phyloP scores from a whole-genome alignment of 352 stramenopile species.

The Pythium pectinolyticum region DNA sequence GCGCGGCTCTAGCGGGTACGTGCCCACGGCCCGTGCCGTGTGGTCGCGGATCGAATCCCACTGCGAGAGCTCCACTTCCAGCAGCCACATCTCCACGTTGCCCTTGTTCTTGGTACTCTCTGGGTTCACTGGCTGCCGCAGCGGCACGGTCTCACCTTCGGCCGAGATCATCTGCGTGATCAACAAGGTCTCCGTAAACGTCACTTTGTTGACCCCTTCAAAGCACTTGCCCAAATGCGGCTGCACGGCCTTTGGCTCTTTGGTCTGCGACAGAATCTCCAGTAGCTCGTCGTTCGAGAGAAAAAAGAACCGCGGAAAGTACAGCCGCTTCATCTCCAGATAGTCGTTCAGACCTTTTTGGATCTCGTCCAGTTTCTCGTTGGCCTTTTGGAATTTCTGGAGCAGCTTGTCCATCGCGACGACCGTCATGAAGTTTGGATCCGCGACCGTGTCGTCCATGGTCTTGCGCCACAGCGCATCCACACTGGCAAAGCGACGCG shows the following conservation, averaged over 20 bases:
- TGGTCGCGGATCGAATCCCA: slow-evolving; percentile 92
- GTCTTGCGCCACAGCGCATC: slow-evolving; percentile 91
- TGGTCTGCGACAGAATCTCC: slow-evolving; percentile 94
- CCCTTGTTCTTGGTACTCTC: slow-evolving; percentile 93
- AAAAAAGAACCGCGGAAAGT: slow-evolving; percentile 95
- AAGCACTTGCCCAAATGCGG: slow-evolving; percentile 90
- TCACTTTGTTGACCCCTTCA: slow-evolving; percentile 91
- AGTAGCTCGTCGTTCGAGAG: slow-evolving; percentile 94
- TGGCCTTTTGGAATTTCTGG: slow-evolving; percentile 91
- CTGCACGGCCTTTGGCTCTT: slow-evolving; percentile 91
- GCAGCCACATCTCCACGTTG: slow-evolving; percentile 94
- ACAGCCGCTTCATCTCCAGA: slow-evolving; percentile 82
- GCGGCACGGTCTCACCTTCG: slow-evolving; percentile 89
- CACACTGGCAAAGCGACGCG: slow-evolving; percentile 85
- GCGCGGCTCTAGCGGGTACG: slow-evolving; percentile 78
- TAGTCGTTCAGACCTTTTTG: slow-evolving; percentile 91
- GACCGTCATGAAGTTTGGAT: slow-evolving; percentile 90
- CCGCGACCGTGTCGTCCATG: slow-evolving; percentile 88
- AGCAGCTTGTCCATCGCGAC: slow-evolving; percentile 89
- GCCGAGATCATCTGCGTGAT: slow-evolving; percentile 95
- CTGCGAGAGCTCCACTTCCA: slow-evolving; percentile 90
- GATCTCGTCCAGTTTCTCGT: slow-evolving; percentile 94
- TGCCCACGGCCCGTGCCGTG: slow-evolving; percentile 82
- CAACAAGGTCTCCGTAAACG: slow-evolving; percentile 88
- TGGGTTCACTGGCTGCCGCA: slow-evolving; percentile 85